Evolutionary conservation across 2,329 filamentous ascomycete species (phyloP).

Genomic region (Monilinia polystroma): DNA sequence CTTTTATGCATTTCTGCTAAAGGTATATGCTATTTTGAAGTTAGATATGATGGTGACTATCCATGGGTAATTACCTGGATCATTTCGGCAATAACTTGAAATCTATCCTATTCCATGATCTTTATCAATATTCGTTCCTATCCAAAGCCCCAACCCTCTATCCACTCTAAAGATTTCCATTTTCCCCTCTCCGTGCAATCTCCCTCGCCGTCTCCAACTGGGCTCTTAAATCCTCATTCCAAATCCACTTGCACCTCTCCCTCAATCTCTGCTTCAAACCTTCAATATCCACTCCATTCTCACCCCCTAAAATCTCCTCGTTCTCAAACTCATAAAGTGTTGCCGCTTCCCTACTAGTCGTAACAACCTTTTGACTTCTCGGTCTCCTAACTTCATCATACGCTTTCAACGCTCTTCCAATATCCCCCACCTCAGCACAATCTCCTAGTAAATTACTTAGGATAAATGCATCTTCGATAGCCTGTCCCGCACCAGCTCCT

Average conservation of each 20-base stretch:
- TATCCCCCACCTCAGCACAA: slow-evolving; percentile 39
- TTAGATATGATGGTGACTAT: no score
- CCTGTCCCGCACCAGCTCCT: slow-evolving; percentile 55
- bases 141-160: no score
- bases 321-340: slow-evolving; percentile 48
- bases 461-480: slow-evolving; percentile 54
- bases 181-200: slow-evolving; percentile 35
- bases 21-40: no score
- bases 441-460: slow-evolving; percentile 49
- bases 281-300: slow-evolving; percentile 42
- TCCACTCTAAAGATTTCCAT: not conserved
- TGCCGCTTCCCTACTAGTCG: slow-evolving; percentile 36
- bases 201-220: slow-evolving; percentile 43
- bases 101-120: no score
- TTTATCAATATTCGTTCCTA: no score
- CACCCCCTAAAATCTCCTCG: slow-evolving; percentile 41
- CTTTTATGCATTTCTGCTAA: no score
- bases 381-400: slow-evolving; percentile 51
- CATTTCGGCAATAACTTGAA: no score
- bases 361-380: slow-evolving; percentile 37
- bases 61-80: no score
- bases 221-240: slow-evolving; percentile 40
- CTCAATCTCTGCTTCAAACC: slow-evolving; percentile 42
- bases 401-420: slow-evolving; percentile 49
- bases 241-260: slow-evolving; percentile 42